Evolutionary conservation across 441 rosid genomes (phyloP), one percentile per base, ranked within the genome.

Genomic region (Theobroma grandiflorum): DNA sequence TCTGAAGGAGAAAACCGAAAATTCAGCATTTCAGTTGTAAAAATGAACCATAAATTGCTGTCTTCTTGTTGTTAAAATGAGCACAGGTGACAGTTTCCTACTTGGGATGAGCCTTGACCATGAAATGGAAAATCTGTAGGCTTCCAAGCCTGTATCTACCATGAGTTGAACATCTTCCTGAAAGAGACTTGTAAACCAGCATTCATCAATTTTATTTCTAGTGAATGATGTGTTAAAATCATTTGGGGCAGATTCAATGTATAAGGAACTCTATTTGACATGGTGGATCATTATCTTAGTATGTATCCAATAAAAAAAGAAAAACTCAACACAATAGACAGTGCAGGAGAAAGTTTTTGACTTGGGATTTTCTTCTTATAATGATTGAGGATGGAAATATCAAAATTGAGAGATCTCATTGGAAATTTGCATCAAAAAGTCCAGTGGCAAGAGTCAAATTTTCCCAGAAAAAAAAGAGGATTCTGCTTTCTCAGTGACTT

Each of bases 21-120:
- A 20, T 4, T 35, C 2, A 78, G 50, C 11, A 38, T 58, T 26
- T 55, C 55, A 10, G 6, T 49, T 14, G 37, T 26, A 9, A 35
- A 2, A 76, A 58, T 8, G 18, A 70, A 65, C 15, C 42, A 43
- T 3, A 65, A 16, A 7, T 5, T 12, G 9, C 31, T 6, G 57
- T 7, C 10, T 78, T 31, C 35, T 6, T 14, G 20, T 40, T 16
- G 20, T 26, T 8, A 52, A 49, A 49, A 22, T 35, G 50, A 8
- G 65, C 3, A 37, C 20, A 57, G 11, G 20, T 15, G 15, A 43
- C 55, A 4, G 31, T 10, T 0, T 31, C 86, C 35, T 86, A 91
- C 95, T 79, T 0, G 95, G 95, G 47, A 93, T 89, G 62, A 93
- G 91, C 66, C 95, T 88, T 3, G 95, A 78, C 94, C 94, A 91